Evolutionary conservation across 805 yeast genomes (phyloP).

Genomic region (Maudiozyma turicensis): DNA sequence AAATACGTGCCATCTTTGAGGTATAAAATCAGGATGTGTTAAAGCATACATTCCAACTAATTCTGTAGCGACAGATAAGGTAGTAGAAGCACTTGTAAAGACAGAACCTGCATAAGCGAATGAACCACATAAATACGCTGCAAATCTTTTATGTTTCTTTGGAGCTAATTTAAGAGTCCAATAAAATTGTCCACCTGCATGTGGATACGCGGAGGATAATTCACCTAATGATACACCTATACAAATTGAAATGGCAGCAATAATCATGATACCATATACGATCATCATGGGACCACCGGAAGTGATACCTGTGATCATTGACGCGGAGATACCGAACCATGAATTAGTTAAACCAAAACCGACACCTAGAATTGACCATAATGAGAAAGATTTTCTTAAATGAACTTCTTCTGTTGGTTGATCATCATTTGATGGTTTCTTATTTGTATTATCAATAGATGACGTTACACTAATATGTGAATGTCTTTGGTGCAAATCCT

Average conservation of each 20-base stretch:
- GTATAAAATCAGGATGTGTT: conserved; percentile 27
- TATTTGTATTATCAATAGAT: background rate
- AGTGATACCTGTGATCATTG: conserved; percentile 45
- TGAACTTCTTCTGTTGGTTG: conserved; percentile 20
- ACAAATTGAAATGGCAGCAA: conserved; percentile 40
- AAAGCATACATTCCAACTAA: conserved; percentile 43
- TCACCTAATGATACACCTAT: conserved; percentile 47
- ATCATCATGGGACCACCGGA: conserved; percentile 56
- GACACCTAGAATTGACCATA: conserved; percentile 46
- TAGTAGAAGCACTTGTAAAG: conserved; percentile 55
- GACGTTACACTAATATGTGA: background rate
- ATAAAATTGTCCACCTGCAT: conserved; percentile 57
- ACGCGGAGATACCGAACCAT: conserved; percentile 57
- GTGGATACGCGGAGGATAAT: conserved; percentile 47
- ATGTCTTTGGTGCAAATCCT: background rate
- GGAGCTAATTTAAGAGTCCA: conserved; percentile 54
- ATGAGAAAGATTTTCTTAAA: conserved; percentile 35
- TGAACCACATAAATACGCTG: conserved; percentile 53
- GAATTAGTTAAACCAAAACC: conserved; percentile 56
- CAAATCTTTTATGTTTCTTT: conserved; percentile 32
- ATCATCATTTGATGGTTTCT: background rate
- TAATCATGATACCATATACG: conserved; percentile 47
- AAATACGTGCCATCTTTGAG: conserved; percentile 49
- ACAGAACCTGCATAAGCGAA: conserved; percentile 58
- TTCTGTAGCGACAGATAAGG: conserved; percentile 46